Conservation (phyloP, 495 filamentous ascomycete species). For the Staphylotrichum tortipilum region DNA sequence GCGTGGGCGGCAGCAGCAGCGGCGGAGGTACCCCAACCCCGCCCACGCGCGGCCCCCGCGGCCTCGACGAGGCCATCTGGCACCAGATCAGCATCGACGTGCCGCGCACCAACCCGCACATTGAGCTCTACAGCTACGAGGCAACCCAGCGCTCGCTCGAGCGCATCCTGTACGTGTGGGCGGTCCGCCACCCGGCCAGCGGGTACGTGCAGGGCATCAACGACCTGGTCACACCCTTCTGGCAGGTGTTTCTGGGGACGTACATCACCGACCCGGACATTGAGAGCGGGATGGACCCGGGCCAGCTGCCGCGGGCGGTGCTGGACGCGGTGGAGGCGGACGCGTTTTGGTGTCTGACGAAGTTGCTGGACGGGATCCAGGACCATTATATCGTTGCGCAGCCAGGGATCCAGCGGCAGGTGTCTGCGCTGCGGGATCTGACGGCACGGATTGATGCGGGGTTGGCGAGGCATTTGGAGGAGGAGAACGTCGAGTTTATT, state of each 20-base stretch:
- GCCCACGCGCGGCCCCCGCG: constrained; percentile 40
- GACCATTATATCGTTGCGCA: constrained; percentile 98
- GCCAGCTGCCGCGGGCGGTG: constrained; percentile 80
- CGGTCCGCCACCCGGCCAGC: constrained; percentile 90
- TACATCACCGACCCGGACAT: constrained; percentile 93
- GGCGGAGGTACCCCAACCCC: constrained; percentile 14
- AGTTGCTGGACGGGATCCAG: constrained; percentile 93
- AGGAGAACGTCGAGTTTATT: constrained; percentile 92
- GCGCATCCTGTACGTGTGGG: constrained; percentile 94
- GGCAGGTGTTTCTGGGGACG: constrained; percentile 87
- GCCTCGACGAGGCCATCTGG: constrained; percentile 92
- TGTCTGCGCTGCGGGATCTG: constrained; percentile 76
- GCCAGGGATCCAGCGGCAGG: constrained; percentile 91
- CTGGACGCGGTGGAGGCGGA: constrained; percentile 96
- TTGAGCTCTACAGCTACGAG: constrained; percentile 89
- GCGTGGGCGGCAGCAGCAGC: constrained; percentile 18
- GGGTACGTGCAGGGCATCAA: constrained; percentile 99
- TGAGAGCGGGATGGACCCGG: constrained; percentile 91
- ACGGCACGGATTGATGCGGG: constrained; percentile 79
- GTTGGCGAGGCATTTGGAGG: constrained; percentile 79
- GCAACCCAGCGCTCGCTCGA: constrained; percentile 90
- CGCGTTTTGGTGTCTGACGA: constrained; percentile 96
- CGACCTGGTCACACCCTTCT: constrained; percentile 94
- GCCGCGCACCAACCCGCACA: constrained; percentile 90
- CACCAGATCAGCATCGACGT: constrained; percentile 99